A percentile compares a stretch with the other conserved stretches of the same genome.
phyloP scores from a whole-genome alignment of 768 basidiomycete species.

The Termitomyces bulborhizus region DNA sequence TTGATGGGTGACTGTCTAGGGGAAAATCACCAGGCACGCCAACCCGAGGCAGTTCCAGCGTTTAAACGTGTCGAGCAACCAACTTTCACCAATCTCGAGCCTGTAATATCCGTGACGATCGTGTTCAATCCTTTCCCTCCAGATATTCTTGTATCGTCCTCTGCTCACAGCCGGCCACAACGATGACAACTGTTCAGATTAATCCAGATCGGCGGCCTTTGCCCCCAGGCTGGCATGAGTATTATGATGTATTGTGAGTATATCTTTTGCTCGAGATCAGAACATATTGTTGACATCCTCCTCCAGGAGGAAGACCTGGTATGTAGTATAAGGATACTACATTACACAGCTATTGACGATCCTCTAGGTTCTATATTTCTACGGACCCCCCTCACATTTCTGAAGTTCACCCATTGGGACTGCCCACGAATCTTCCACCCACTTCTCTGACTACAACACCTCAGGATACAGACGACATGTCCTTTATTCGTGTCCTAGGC shows the following conservation, averaged over 20 bases:
- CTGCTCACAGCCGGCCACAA: neutral
- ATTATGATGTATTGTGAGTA: slow-evolving; percentile 15
- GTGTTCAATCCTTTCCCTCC: neutral
- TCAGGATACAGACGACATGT: neutral
- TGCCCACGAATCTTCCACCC: neutral
- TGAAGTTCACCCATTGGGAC: slow-evolving; percentile 12
- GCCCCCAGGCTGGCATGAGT: slow-evolving; percentile 15
- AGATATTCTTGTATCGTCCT: no score
- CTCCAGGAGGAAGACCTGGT: slow-evolving; percentile 5
- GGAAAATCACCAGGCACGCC: neutral
- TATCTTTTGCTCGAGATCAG: neutral
- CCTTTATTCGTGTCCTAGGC: slow-evolving; percentile 2
- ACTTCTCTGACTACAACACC: neutral
- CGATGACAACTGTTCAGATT: slow-evolving; percentile 6
- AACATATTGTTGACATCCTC: neutral
- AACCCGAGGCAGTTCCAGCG: neutral
- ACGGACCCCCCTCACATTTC: slow-evolving; percentile 9
- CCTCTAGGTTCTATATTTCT: no score
- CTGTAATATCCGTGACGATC: neutral
- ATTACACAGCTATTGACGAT: no score
- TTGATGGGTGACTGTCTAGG: neutral
- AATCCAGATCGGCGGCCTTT: slow-evolving; percentile 15
- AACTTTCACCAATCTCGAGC: neutral
- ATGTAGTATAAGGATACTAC: neutral
- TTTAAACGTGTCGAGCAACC: neutral